A percentile compares a stretch with the other conserved stretches of the same genome.
These are phyloP conservation scores for Trichoderma brevicompactum DNA, from an alignment of 2,329 filamentous ascomycete genomes.

Conservation along the genomic window DNA sequence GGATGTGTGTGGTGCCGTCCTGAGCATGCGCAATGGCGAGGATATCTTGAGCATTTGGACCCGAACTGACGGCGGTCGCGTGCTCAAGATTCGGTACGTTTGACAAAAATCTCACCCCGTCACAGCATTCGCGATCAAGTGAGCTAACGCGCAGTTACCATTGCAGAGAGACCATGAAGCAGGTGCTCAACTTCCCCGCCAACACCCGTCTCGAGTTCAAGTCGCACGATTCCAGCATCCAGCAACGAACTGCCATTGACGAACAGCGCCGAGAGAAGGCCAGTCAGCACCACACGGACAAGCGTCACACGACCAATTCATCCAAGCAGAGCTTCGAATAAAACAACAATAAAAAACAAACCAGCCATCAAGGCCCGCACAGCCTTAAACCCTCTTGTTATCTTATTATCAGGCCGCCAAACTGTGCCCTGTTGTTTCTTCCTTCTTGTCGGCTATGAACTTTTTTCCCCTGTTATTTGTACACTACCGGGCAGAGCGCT, in stretches of 20 bases:
- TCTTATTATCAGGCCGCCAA: slow-evolving; percentile 12
- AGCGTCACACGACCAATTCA: slow-evolving; percentile 41
- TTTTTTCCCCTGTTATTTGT: slow-evolving; percentile 16
- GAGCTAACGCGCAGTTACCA: not conserved
- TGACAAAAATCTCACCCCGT: not conserved
- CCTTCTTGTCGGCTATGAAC: slow-evolving; percentile 24
- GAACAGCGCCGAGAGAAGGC: slow-evolving; percentile 88
- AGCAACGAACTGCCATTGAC: slow-evolving; percentile 86
- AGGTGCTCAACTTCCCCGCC: slow-evolving; percentile 79
- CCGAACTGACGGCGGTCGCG: slow-evolving; percentile 86
- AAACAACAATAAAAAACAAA: not conserved
- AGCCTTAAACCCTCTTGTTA: slow-evolving; percentile 5
- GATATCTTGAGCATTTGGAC: slow-evolving; percentile 99
- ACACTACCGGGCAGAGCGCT: slow-evolving; percentile 31
- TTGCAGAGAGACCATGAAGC: slow-evolving; percentile 87
- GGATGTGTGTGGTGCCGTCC: slow-evolving; percentile 91
- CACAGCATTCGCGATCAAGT: not conserved
- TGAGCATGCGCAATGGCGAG: slow-evolving; percentile 93
- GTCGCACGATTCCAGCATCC: slow-evolving; percentile 94
- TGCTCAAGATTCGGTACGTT: slow-evolving; percentile 88
- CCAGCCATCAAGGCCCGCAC: slow-evolving; percentile 7
- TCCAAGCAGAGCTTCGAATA: slow-evolving; percentile 44
- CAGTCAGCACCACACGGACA: slow-evolving; percentile 51
- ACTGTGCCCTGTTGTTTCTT: slow-evolving; percentile 18
- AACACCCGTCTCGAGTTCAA: slow-evolving; percentile 96